Evolutionary conservation across 2,329 filamentous ascomycete genomes (phyloP).

Genomic region (Aspergillus sclerotialis): DNA sequence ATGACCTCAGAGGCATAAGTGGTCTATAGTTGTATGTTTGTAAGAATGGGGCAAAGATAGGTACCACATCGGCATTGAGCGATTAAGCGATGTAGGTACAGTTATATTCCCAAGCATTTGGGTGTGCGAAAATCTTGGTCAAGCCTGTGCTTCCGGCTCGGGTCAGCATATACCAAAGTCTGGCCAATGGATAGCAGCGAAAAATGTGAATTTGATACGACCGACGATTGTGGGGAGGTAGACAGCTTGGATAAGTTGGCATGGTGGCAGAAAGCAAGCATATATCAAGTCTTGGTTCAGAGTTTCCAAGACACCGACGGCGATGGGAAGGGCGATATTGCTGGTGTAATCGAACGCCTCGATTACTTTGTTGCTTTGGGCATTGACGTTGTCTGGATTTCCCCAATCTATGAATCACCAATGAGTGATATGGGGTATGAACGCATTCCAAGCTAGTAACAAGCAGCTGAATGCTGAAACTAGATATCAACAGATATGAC

Average conservation of each 20-base stretch:
- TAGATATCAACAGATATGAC: conserved; percentile 34
- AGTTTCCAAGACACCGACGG: conserved; percentile 29
- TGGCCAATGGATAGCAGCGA: conserved; percentile 1
- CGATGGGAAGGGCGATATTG: conserved; percentile 28
- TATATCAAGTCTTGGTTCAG: conserved; percentile 25
- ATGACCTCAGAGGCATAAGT: conserved; percentile 4
- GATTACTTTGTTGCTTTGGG: conserved; percentile 24
- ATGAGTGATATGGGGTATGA: conserved; percentile 47
- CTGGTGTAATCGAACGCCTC: conserved; percentile 20
- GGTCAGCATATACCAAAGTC: too few species aligned
- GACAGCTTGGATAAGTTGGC: conserved; percentile 7
- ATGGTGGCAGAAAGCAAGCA: conserved; percentile 35
- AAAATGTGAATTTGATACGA: conserved; percentile 2
- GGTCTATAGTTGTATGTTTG: not conserved
- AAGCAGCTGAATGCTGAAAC: not conserved
- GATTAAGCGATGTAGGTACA: too few species aligned
- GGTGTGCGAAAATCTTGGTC: too few species aligned
- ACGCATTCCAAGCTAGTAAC: not conserved
- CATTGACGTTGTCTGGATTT: conserved; percentile 27
- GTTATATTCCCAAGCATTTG: too few species aligned
- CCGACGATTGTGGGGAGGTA: conserved; percentile 3
- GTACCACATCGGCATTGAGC: too few species aligned
- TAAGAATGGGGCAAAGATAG: not conserved
- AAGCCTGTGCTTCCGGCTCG: too few species aligned
- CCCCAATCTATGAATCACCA: conserved; percentile 45